phyloP scores from a whole-genome alignment of 176 grass and related monocot genomes.

The Triticum turgidum region DNA sequence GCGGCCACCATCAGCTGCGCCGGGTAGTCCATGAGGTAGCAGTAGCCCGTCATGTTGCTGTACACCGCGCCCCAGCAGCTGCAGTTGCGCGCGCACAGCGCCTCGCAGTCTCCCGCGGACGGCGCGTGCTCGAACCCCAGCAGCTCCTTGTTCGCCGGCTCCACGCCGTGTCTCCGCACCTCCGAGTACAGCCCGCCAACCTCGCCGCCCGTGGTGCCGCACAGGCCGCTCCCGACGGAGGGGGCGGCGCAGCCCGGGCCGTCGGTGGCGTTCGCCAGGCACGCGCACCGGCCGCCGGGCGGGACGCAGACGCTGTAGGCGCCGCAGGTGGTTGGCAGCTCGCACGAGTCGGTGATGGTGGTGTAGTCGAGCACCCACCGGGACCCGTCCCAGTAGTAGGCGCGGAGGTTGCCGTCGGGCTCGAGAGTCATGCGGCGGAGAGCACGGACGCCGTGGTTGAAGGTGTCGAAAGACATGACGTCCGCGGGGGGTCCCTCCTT shows the following conservation, averaged over 20 bases:
- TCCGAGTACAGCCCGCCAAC: conserved; percentile 40
- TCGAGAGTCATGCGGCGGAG: conserved; percentile 84
- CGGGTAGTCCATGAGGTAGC: conserved; percentile 88
- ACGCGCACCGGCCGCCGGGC: conserved; percentile 47
- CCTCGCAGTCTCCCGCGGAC: conserved; percentile 68
- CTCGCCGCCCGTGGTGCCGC: conserved; percentile 30
- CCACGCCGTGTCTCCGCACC: conserved; percentile 57
- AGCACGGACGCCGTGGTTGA: conserved; percentile 49
- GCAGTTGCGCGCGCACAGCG: conserved; percentile 74
- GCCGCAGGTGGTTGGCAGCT: conserved; percentile 69
- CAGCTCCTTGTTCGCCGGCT: conserved; percentile 68
- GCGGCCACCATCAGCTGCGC: conserved; percentile 63
- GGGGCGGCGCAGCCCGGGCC: conserved; percentile 35
- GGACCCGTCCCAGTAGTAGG: conserved; percentile 73
- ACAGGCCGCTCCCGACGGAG: conserved; percentile 14
- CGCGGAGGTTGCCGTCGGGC: conserved; percentile 66
- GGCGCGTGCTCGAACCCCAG: conserved; percentile 36
- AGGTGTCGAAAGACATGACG: conserved; percentile 76
- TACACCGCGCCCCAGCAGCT: conserved; percentile 87
- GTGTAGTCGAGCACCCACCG: conserved; percentile 64
- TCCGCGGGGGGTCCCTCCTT: conserved; percentile 53
- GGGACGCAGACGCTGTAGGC: conserved; percentile 57
- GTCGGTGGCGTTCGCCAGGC: conserved; percentile 53
- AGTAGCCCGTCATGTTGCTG: conserved; percentile 64
- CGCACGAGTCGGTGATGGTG: conserved; percentile 63